Base-by-base conservation (phyloP, 1,284 basidiomycete genomes). In the Rhodotorula sp. region DNA sequence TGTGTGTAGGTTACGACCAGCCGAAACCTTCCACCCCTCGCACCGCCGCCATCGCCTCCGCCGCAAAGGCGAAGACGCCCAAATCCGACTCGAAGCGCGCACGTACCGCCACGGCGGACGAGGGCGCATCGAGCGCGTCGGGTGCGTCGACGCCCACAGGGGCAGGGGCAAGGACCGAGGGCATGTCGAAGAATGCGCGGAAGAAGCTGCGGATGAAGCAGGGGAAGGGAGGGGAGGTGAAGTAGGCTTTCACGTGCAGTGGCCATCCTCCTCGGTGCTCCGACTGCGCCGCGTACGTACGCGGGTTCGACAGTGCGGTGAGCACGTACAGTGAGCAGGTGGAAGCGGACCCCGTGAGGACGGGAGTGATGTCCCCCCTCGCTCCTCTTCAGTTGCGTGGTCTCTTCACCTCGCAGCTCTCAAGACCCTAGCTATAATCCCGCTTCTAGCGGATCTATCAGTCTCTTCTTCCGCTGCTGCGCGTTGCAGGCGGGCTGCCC, bases 1-100 rank as follows among this genome's bases (percentile, higher is more conserved):
- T 34, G 2, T 3, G 36, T n/a, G 34, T 41, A 71, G 70, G 70
- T 27, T 71, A 71, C 62, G 70, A 71, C 63, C 66, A 71, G 51
- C 63, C 70, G 10, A 71, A 67, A 55, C 51, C 66, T 27, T 61
- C 66, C 15, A 29, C 44, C 5, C 34, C 58, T 44, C 34, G 22
- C 53, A 0, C 27, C 32, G 7, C 56, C 39, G 41, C 27, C 32
- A 15, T 25, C n/a, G 46, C 55, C 32, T 22, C 44, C 29, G 19
- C 37, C n/a, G 21, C 48, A 32, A 56, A 32, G n/a, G 17, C 62
- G 4, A 25, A 37, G n/a, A 1, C 46, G 21, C 25, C 41, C 48
- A 15, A n/a, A 4, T 58, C 67, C 37, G 56, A 12, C 39, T 51
- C 34, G 21, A 21, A 13, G n/a, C 50, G 50, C 50, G 13, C n/a